Percentiles rank a stretch among this genome's conserved stretches.
These are phyloP conservation scores for Ananas comosus DNA, from an alignment of 176 grass and related monocot genomes.

Conservation along the genomic window DNA sequence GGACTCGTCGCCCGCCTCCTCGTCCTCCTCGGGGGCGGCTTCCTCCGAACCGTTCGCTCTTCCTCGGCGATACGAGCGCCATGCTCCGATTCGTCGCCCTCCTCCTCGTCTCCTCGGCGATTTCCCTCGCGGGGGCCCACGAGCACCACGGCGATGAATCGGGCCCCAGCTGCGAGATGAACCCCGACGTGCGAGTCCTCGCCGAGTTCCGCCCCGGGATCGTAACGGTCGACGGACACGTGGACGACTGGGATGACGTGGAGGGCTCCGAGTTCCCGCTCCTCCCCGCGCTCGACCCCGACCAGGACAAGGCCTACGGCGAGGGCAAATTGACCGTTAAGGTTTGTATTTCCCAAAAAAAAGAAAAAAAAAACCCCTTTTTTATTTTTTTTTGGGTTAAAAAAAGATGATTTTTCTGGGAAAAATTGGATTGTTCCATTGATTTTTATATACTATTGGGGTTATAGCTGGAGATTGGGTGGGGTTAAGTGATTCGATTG, in stretches of 20 bases:
- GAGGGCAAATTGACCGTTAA: constrained; percentile 67
- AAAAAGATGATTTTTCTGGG: too few relatives aligned
- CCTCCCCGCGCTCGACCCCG: constrained; percentile 79
- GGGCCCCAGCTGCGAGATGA: constrained; percentile 36
- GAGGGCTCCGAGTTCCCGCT: constrained; percentile 72
- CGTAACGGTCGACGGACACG: constrained; percentile 71
- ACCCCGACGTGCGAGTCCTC: constrained; percentile 38
- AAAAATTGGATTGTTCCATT: too few relatives aligned
- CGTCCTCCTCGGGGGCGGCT: background rate
- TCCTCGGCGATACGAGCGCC: background rate
- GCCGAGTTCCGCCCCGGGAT: constrained; percentile 70
- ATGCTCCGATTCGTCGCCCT: constrained; percentile 21
- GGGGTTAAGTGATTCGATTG: background rate
- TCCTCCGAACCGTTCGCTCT: background rate
- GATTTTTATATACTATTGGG: too few relatives aligned
- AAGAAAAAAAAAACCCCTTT: background rate
- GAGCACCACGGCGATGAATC: constrained; percentile 63
- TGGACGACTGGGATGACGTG: constrained; percentile 58
- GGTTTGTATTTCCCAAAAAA: constrained; percentile 21
- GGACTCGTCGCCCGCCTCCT: background rate
- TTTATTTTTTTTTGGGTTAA: background rate
- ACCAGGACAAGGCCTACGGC: constrained; percentile 73
- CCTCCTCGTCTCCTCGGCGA: constrained; percentile 23
- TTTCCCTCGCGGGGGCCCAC: constrained; percentile 27
- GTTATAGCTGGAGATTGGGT: background rate